Percentiles rank a stretch among this genome's conserved stretches.
These are phyloP conservation scores for Colletotrichum navitas DNA, from an alignment of 2,329 filamentous ascomycete species.

Conservation along the genomic window DNA sequence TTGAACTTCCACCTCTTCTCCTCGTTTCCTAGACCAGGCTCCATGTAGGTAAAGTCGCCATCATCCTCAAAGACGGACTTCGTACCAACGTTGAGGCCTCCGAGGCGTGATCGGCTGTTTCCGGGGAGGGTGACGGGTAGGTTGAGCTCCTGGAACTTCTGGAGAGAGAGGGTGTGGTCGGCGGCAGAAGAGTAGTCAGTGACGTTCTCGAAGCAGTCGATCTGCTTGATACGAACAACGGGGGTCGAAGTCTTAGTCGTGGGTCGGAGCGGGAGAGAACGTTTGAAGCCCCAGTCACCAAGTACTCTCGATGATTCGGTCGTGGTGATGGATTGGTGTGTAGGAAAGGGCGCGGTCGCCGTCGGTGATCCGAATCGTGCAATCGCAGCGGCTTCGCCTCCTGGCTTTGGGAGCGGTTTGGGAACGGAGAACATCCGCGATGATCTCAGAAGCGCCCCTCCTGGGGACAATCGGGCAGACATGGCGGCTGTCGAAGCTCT, in stretches of 20 bases:
- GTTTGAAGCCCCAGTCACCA: slow-evolving; percentile 95
- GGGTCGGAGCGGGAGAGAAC: slow-evolving; percentile 81
- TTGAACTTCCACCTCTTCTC: slow-evolving; percentile 74
- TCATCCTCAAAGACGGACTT: slow-evolving; percentile 72
- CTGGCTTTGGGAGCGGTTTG: slow-evolving; percentile 75
- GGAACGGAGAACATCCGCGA: slow-evolving; percentile 94
- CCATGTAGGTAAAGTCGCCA: slow-evolving; percentile 64
- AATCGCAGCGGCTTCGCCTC: slow-evolving; percentile 61
- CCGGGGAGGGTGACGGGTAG: slow-evolving; percentile 74
- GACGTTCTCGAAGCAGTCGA: slow-evolving; percentile 89
- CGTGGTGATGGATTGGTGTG: slow-evolving; percentile 84
- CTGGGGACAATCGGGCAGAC: slow-evolving; percentile 63
- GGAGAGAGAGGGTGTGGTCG: slow-evolving; percentile 83
- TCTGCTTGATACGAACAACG: slow-evolving; percentile 78
- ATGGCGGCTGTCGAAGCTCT: slow-evolving; percentile 43
- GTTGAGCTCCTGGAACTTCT: slow-evolving; percentile 88
- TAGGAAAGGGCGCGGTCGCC: slow-evolving; percentile 84
- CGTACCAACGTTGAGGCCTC: slow-evolving; percentile 43
- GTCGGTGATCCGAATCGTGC: slow-evolving; percentile 70
- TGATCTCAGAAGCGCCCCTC: slow-evolving; percentile 79
- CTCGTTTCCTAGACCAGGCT: slow-evolving; percentile 31
- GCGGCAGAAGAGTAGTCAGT: slow-evolving; percentile 89
- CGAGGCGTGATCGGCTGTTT: slow-evolving; percentile 33
- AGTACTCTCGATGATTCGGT: slow-evolving; percentile 77
- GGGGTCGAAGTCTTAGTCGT: slow-evolving; percentile 81